A percentile compares a stretch with the other conserved stretches of the same genome.
Evolutionary conservation across 1,284 basidiomycete species (phyloP).

Genomic region (Cutaneotrichosporon cutaneum): DNA sequence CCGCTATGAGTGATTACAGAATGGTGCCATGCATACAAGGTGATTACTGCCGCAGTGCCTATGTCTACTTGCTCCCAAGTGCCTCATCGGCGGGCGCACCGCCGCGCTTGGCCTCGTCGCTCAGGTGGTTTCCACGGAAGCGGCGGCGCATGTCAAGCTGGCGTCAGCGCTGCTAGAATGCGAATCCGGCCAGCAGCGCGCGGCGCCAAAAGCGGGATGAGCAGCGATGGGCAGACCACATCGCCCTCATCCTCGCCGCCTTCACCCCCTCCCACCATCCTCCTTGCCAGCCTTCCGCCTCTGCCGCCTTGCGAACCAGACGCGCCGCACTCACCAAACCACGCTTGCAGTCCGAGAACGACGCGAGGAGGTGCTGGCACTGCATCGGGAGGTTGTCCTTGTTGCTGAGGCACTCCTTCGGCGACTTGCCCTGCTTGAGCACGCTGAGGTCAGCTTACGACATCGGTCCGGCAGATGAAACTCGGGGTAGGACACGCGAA

Average conservation of each 20-base stretch:
- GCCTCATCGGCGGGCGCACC: neutral
- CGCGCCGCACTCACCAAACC: conserved; percentile 44
- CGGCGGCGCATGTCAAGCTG: conserved; percentile 53
- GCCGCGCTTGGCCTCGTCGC: conserved; percentile 26
- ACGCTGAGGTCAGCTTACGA: conserved; percentile 31
- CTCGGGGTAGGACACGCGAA: neutral
- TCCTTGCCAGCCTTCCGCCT: neutral
- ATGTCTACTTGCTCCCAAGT: neutral
- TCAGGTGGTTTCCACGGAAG: conserved; percentile 50
- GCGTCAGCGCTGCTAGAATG: conserved; percentile 12
- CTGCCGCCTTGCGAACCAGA: too few species aligned
- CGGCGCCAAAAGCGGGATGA: too few species aligned
- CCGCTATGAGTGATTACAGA: too few species aligned
- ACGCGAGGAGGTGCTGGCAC: conserved; percentile 49
- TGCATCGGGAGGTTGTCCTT: conserved; percentile 47
- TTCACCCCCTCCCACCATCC: neutral
- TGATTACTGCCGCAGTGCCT: neutral
- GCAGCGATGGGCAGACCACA: neutral
- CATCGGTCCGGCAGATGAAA: neutral
- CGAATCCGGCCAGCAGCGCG: too few species aligned
- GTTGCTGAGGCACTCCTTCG: conserved; percentile 43
- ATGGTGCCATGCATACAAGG: conserved; percentile 14
- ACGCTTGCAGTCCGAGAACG: conserved; percentile 51
- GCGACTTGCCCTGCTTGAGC: conserved; percentile 43
- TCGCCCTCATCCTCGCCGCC: neutral